Evolutionary conservation across 2,329 filamentous ascomycete species (phyloP).

Genomic region (Diaporthe humulicola): DNA sequence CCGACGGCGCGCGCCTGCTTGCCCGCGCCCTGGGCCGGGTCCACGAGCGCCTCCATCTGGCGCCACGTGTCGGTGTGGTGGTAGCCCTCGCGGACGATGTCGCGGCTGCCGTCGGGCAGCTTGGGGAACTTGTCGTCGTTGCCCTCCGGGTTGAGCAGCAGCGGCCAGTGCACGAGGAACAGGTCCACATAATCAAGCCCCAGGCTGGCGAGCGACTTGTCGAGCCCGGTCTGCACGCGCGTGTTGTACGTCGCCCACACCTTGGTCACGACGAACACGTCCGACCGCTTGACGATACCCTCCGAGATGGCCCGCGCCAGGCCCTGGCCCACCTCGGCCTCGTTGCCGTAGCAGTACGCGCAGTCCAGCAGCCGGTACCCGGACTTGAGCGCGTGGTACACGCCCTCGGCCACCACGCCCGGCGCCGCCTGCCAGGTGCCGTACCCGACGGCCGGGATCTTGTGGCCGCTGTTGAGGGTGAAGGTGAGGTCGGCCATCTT

Average conservation of each 20-base stretch:
- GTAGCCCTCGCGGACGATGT: conserved; percentile 74
- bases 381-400: conserved; percentile 68
- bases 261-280: conserved; percentile 88
- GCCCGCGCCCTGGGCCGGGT: conserved; percentile 56
- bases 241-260: conserved; percentile 86
- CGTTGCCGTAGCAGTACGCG: conserved; percentile 84
- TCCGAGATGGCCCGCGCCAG: conserved; percentile 79
- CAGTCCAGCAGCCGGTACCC: conserved; percentile 76
- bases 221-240: conserved; percentile 76
- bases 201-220: conserved; percentile 79
- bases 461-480: conserved; percentile 74
- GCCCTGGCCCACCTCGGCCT: conserved; percentile 84
- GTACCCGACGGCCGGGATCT: conserved; percentile 74
- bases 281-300: conserved; percentile 79
- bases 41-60: conserved; percentile 77
- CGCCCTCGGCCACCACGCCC: conserved; percentile 70
- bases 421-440: conserved; percentile 76
- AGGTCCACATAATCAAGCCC: conserved; percentile 87
- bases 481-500: conserved; percentile 69
- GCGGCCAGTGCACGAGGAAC: conserved; percentile 86
- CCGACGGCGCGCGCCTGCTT: conserved; percentile 66
- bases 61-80: conserved; percentile 84
- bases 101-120: conserved; percentile 78
- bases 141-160: conserved; percentile 83
- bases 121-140: conserved; percentile 83